Conservation (phyloP, 2,329 filamentous ascomycete genomes). For the Hypoxylon sp. region DNA sequence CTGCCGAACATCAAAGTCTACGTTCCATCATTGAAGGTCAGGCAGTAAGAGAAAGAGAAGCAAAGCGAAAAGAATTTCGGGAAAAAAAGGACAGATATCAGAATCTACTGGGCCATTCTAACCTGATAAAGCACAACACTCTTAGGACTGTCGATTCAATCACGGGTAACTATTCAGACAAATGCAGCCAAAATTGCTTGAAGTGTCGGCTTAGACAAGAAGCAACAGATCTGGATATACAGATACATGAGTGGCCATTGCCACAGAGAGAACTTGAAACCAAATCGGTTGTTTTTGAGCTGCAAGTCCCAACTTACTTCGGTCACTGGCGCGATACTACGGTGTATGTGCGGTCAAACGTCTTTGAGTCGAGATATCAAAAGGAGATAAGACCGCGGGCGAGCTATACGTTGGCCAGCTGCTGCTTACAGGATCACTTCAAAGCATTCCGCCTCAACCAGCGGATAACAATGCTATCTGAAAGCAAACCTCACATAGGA, state of each 20-base stretch:
- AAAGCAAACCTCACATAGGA: conserved; percentile 33
- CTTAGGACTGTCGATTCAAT: neutral
- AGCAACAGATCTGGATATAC: conserved; percentile 62
- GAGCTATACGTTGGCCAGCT: neutral
- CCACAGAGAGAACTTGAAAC: conserved; percentile 53
- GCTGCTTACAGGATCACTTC: conserved; percentile 2
- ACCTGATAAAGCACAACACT: conserved; percentile 22
- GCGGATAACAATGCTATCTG: conserved; percentile 32
- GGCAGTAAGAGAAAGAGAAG: conserved; percentile 52
- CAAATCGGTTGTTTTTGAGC: conserved; percentile 68
- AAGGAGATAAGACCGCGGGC: conserved; percentile 52
- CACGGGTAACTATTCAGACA: neutral
- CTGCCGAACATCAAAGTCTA: conserved; percentile 57
- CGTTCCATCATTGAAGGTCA: conserved; percentile 56
- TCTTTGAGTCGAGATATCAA: conserved; percentile 54
- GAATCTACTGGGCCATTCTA: conserved; percentile 46
- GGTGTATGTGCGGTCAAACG: conserved; percentile 58
- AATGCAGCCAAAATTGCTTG: conserved; percentile 49
- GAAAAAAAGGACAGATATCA: conserved; percentile 51
- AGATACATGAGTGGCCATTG: conserved; percentile 71
- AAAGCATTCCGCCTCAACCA: neutral
- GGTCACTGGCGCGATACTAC: conserved; percentile 66
- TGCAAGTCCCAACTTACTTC: conserved; percentile 60
- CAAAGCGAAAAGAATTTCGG: conserved; percentile 56
- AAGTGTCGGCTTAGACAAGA: conserved; percentile 55